Evolutionary conservation across 768 basidiomycete species (phyloP), one percentile per base, ranked within the genome.

Genomic region (Tricholoma sp.): DNA sequence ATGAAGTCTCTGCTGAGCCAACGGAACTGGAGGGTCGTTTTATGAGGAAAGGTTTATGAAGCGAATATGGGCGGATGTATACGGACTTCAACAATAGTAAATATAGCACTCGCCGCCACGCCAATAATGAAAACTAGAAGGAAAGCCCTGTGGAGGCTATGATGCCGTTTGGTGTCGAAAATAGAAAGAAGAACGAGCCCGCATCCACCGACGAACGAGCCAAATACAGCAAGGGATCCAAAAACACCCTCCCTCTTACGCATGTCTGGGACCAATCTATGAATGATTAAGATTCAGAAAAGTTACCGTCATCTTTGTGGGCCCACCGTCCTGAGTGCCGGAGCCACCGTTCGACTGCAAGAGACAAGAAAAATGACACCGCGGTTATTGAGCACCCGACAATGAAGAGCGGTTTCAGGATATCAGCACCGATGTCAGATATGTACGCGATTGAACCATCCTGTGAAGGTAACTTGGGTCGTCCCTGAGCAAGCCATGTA

Each of bases 341-440:
- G 32, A 90, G 74, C 63, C 80, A 79, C 49, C 88, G 76, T 68
- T 91, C 87, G 29, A 84, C 64, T 4, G 76, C 61, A 24, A 91
- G 77, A 7, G 82, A 80, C 50, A 84, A 70, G 63, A 87, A 71
- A 69, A 91, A 88, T 0, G 77, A 73, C 2, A 80, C 69, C 6
- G 79, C 83, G 2, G 89, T 89, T 57, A 89, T 78, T 37, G 75
- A 72, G 62, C 83, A 85, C 6, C 84, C 84, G 14, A 78, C 74
- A 51, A 91, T 74, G 64, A 92, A 92, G 35, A 91, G 76, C 3
- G 90, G 89, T 66, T 91, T 91, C 45, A 91, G 72, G 52, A 78
- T 74, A 61, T 79, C 79, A 18, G 90, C 89, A n/a, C 85, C 89
- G 34, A 91, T 71, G 63, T 91, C 88, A 41, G 87, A 89, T 50